Conservation (phyloP, 805 yeast species). For the Candida endomychidarum region DNA sequence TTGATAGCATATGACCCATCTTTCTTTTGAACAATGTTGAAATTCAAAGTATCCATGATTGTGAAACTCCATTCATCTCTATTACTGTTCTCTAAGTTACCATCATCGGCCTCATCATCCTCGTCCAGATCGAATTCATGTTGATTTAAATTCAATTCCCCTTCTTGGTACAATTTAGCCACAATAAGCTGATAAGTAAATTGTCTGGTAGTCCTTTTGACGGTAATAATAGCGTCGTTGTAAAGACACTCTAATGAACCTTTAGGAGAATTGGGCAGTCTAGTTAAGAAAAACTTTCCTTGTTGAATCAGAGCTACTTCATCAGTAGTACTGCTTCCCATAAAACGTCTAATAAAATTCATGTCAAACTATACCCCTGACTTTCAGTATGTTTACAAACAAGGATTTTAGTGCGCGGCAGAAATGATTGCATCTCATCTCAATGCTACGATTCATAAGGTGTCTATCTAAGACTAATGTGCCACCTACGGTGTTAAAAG, state of each 20-base stretch:
- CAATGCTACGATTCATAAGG: conserved; percentile 8
- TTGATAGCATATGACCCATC: conserved; percentile 60
- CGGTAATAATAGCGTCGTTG: conserved; percentile 73
- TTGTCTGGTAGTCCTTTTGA: conserved; percentile 66
- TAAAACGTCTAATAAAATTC: conserved; percentile 72
- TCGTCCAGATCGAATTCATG: conserved; percentile 39
- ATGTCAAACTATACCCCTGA: background rate
- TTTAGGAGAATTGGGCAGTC: conserved; percentile 80
- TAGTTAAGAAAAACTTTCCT: conserved; percentile 72
- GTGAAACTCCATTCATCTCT: conserved; percentile 72
- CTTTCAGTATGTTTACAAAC: background rate
- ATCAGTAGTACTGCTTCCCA: conserved; percentile 55
- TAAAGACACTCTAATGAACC: conserved; percentile 82
- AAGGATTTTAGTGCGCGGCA: background rate
- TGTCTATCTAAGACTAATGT: conserved; percentile 2
- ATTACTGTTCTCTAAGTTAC: conserved; percentile 23
- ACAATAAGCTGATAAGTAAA: conserved; percentile 70
- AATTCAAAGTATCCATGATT: conserved; percentile 58
- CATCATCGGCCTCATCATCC: conserved; percentile 31
- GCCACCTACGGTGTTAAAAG: background rate
- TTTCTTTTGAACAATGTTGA: conserved; percentile 46
- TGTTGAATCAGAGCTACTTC: conserved; percentile 69
- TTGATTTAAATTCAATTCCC: conserved; percentile 48
- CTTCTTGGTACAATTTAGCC: conserved; percentile 67
- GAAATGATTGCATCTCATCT: conserved; percentile 2